These are phyloP conservation scores for Akanthomyces lecanii DNA, from an alignment of 2,329 filamentous ascomycete genomes.

Conservation along the genomic window DNA sequence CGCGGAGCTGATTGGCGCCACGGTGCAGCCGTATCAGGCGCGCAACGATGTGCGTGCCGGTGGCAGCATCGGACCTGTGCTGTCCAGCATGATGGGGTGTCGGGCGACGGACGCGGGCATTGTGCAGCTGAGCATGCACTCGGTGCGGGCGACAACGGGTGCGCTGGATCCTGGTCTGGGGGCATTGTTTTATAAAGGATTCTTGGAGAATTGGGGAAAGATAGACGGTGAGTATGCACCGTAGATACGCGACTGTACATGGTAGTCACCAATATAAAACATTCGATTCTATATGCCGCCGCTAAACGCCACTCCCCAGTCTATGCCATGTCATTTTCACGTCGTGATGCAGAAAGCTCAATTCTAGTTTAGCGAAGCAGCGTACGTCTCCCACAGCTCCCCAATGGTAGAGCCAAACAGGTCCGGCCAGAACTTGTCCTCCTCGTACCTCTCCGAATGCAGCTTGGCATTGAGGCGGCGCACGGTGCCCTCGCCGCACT, in stretches of 20 bases:
- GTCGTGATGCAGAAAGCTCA: background rate
- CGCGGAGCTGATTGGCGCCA: constrained; percentile 66
- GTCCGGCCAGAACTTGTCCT: constrained; percentile 62
- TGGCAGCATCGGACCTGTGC: constrained; percentile 88
- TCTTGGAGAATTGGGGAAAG: constrained; percentile 79
- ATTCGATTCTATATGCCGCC: background rate
- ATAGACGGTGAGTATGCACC: constrained; percentile 74
- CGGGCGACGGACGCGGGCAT: constrained; percentile 83
- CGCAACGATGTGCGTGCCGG: constrained; percentile 85
- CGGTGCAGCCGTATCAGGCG: constrained; percentile 88
- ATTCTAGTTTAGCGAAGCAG: constrained; percentile 22
- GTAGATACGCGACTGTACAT: background rate
- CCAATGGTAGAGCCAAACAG: constrained; percentile 63
- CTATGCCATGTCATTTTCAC: background rate
- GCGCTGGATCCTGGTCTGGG: constrained; percentile 81
- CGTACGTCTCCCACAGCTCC: constrained; percentile 73
- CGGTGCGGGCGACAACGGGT: constrained; percentile 83
- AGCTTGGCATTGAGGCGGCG: constrained; percentile 64
- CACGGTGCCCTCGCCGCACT: constrained; percentile 57
- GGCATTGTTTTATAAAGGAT: constrained; percentile 84
- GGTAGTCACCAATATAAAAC: background rate
- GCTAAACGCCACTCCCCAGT: background rate
- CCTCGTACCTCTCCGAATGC: constrained; percentile 58
- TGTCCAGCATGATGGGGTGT: constrained; percentile 75
- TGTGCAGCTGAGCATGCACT: constrained; percentile 91